Base-by-base conservation (phyloP, 306 rosid genomes). In the Quercus ilex region DNA sequence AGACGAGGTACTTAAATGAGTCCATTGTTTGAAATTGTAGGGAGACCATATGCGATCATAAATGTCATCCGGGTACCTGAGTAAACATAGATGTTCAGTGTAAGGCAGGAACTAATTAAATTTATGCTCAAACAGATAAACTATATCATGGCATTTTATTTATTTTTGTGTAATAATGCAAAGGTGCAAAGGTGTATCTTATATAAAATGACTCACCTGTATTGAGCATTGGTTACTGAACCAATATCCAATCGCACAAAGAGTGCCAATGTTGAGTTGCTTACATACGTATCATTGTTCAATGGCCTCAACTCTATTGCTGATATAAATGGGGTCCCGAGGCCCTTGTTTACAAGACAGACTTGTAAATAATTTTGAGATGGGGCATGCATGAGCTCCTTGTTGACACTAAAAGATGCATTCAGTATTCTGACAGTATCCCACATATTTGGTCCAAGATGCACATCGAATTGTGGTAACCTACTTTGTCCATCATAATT, bases 11-110 rank as follows among this genome's bases (percentile, higher is more conserved):
- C 26, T 58, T 12, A 85, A 14, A 21, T 35, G 9, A 41, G 43
- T 20, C 74, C 77, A 81, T 1, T 20, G 30, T 1, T 14, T 5
- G n/a, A 9, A 35, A 65, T 55, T 76, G 73, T 15, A 64, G 12
- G 94, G 83, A 11, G 1, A 0, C 92, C 94, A 90, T 25, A 18
- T 15, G 19, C 92, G 85, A 80, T 90, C 94, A 35, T 77, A 70
- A 52, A 15, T 25, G 23, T 90, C 94, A 35, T 70, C 5, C 1
- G 83, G 60, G 28, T 38, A 89, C 85, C 93, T 90, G 51, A 83
- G n/a, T 1, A 71, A 13, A 26, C 2, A 59, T 71, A 49, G 62
- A 49, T 33, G 38, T 5, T 33, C 38, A 33, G 38, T 33, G 38
- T 33, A 33, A 33, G 35, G 38, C 6, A 33, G 38, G 38, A 33